These are phyloP conservation scores for Globisporangium cylindrosporum DNA, from an alignment of 352 stramenopile species.

Conservation along the genomic window DNA sequence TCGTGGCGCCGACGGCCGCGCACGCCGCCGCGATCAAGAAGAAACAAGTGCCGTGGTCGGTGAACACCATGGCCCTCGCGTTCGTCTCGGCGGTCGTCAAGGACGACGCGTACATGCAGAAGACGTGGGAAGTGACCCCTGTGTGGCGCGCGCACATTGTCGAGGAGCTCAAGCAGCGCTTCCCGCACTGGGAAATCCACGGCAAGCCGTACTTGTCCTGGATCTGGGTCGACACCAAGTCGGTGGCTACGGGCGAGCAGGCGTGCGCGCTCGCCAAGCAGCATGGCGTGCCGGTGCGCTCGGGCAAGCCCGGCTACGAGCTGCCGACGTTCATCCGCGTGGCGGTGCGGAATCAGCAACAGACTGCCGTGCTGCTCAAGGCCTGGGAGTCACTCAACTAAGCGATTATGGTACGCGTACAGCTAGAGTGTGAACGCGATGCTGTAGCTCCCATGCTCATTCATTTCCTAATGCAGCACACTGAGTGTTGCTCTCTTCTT, in stretches of 20 bases:
- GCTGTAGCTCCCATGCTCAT: neutral
- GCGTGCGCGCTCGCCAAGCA: slow-evolving; percentile 76
- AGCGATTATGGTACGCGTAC: neutral
- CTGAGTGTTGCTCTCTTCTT: neutral
- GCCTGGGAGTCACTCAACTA: slow-evolving; percentile 71
- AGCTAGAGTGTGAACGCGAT: neutral
- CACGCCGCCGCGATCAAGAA: slow-evolving; percentile 84
- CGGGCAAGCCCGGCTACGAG: slow-evolving; percentile 86
- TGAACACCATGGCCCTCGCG: slow-evolving; percentile 89
- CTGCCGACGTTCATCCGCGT: slow-evolving; percentile 82
- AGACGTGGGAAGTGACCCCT: slow-evolving; percentile 84
- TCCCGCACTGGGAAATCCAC: slow-evolving; percentile 67
- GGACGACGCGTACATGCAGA: slow-evolving; percentile 70
- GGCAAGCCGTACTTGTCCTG: slow-evolving; percentile 80
- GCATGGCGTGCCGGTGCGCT: slow-evolving; percentile 84
- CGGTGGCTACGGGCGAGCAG: slow-evolving; percentile 39
- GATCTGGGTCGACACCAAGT: slow-evolving; percentile 89
- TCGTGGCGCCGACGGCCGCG: slow-evolving; percentile 76
- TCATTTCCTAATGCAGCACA: neutral
- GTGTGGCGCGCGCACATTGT: slow-evolving; percentile 72
- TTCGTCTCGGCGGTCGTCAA: slow-evolving; percentile 84
- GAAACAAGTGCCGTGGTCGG: slow-evolving; percentile 91
- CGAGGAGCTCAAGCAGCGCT: slow-evolving; percentile 46
- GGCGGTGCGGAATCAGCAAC: slow-evolving; percentile 72
- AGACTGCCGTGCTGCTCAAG: slow-evolving; percentile 68